These are phyloP conservation scores for Copromyces sp. DNA, from an alignment of 495 filamentous ascomycete species.

Conservation along the genomic window DNA sequence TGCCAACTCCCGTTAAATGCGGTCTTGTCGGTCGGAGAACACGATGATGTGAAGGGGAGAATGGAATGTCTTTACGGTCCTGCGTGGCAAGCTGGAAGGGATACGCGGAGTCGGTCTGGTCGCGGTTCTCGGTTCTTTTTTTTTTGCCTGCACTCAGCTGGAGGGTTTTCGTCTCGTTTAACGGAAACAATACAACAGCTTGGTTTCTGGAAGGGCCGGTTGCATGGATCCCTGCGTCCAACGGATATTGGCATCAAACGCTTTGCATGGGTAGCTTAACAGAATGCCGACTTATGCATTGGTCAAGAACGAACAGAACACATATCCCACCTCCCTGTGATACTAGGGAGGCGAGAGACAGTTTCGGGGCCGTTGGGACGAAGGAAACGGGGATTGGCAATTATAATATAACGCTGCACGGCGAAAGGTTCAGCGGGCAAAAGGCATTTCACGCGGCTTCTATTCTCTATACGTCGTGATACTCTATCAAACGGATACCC, in stretches of 20 bases:
- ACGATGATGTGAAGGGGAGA: conserved; percentile 13
- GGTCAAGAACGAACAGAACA: conserved; percentile 4
- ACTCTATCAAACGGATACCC: neutral
- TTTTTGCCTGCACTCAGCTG: conserved; percentile 18
- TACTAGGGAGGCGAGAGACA: neutral
- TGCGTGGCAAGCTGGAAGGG: conserved; percentile 15
- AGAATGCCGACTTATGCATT: conserved; percentile 25
- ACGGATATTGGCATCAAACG: conserved; percentile 11
- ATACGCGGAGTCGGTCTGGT: conserved; percentile 28
- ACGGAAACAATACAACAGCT: conserved; percentile 15
- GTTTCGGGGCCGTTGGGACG: neutral
- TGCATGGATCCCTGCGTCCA: conserved; percentile 23
- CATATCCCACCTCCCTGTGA: neutral
- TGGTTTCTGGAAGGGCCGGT: conserved; percentile 19
- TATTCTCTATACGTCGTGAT: neutral
- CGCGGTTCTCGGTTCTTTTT: conserved; percentile 23
- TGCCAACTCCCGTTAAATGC: conserved; percentile 74
- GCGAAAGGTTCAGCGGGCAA: neutral
- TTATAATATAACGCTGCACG: neutral
- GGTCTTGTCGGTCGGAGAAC: conserved; percentile 3
- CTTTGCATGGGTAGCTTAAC: conserved; percentile 28
- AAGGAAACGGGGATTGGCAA: neutral
- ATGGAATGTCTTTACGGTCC: conserved; percentile 16
- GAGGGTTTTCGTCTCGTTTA: conserved; percentile 17
- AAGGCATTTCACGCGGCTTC: neutral